Conservation (phyloP, 352 stramenopile genomes). For the Globisporangium nagaii region DNA sequence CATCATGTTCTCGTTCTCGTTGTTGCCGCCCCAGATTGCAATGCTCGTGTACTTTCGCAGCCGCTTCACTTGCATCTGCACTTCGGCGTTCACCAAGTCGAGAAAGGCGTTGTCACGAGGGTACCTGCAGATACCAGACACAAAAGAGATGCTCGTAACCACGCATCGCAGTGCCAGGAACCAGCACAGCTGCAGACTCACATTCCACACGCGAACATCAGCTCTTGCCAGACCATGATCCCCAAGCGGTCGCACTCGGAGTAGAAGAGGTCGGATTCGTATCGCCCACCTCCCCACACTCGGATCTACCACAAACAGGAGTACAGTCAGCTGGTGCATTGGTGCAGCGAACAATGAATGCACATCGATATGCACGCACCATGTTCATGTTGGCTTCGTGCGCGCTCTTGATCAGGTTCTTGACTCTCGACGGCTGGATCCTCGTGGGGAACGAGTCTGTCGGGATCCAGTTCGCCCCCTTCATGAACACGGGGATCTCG, state of each 20-base stretch:
- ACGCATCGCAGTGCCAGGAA: background rate
- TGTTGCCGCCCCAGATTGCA: conserved; percentile 88
- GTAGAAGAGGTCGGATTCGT: conserved; percentile 84
- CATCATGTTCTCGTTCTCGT: conserved; percentile 89
- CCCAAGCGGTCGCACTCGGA: conserved; percentile 69
- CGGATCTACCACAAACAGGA: conserved; percentile 36
- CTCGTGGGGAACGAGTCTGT: conserved; percentile 70
- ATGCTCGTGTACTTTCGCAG: conserved; percentile 80
- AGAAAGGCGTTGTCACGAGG: conserved; percentile 67
- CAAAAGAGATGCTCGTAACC: background rate
- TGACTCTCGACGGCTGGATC: conserved; percentile 25
- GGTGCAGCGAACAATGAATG: background rate
- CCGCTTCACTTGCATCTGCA: conserved; percentile 53
- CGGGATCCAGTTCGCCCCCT: conserved; percentile 80
- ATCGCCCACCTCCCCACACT: conserved; percentile 86
- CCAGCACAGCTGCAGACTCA: conserved; percentile 22
- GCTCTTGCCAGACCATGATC: conserved; percentile 87
- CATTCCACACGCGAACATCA: conserved; percentile 89
- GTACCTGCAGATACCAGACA: conserved; percentile 19
- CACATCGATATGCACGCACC: conserved; percentile 18
- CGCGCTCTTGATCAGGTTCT: conserved; percentile 50
- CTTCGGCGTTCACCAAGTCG: conserved; percentile 42
- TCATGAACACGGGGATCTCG: conserved; percentile 53
- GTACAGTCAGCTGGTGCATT: background rate
- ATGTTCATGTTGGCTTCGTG: conserved; percentile 82